Evolutionary conservation across 352 stramenopile species (phyloP).

Genomic region (Plasmopara viticola): DNA sequence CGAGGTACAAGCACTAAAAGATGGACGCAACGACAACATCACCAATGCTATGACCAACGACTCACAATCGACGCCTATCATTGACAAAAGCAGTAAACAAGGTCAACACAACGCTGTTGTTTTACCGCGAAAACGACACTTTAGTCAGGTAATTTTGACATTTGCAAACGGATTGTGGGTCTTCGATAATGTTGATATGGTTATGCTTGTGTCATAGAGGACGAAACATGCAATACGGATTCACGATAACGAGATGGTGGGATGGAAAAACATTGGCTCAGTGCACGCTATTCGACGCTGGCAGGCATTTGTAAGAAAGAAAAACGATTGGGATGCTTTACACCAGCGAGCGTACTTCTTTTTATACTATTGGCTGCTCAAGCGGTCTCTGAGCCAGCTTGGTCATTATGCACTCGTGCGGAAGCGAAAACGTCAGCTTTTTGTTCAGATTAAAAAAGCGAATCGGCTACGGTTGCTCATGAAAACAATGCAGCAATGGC

Average conservation of each 20-base stretch:
- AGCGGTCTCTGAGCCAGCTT: constrained; percentile 17
- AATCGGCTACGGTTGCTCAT: constrained; percentile 11
- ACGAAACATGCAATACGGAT: constrained; percentile 1
- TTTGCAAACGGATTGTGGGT: background rate
- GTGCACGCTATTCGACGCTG: constrained; percentile 16
- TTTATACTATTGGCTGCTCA: constrained; percentile 29
- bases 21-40: background rate
- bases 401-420: constrained; percentile 10
- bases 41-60: background rate
- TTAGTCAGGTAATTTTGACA: constrained; percentile 10
- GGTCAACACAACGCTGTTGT: background rate
- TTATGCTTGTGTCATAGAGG: constrained; percentile 2
- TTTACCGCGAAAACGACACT: constrained; percentile 4
- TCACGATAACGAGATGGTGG: background rate
- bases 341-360: constrained; percentile 28
- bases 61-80: background rate
- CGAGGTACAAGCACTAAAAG: background rate
- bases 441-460: constrained; percentile 7
- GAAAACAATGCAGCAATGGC: constrained; percentile 20
- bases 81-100: constrained; percentile 4
- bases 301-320: constrained; percentile 9
- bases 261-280: constrained; percentile 3
- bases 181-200: too few relatives aligned
- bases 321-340: constrained; percentile 10
- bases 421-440: constrained; percentile 11